A percentile compares a stretch with the other conserved stretches of the same genome.
Conservation (phyloP, 2,329 filamentous ascomycete species). For the Rutstroemia sp. region DNA sequence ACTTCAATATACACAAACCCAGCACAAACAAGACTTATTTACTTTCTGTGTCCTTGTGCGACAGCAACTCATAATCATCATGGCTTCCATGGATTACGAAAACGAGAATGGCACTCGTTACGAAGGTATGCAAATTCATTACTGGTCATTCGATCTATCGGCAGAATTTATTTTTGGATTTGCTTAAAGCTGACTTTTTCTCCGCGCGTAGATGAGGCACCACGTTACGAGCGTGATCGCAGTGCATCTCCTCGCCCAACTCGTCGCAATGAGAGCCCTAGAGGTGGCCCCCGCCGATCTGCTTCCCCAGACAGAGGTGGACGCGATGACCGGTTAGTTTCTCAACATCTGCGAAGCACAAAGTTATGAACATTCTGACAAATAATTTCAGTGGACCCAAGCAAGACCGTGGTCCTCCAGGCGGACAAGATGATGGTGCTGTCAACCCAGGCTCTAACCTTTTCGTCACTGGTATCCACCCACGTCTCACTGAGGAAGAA, state of each 20-base stretch:
- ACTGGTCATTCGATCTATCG: not conserved
- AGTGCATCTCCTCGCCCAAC: constrained; percentile 56
- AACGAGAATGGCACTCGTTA: constrained; percentile 58
- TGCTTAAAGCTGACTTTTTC: constrained; percentile 10
- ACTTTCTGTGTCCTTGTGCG: constrained; percentile 2
- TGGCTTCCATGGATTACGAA: constrained; percentile 64
- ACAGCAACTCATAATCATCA: constrained; percentile 19
- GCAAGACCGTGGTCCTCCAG: constrained; percentile 39
- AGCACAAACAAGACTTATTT: not conserved
- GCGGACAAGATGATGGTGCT: constrained; percentile 64
- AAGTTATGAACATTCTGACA: constrained; percentile 6
- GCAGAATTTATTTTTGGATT: constrained; percentile 6
- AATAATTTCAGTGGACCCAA: constrained; percentile 38
- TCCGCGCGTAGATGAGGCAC: constrained; percentile 47
- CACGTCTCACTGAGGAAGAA: constrained; percentile 80
- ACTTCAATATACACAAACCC: no score
- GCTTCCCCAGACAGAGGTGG: constrained; percentile 49
- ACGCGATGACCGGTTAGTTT: constrained; percentile 39
- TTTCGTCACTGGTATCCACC: constrained; percentile 97
- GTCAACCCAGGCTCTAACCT: constrained; percentile 95
- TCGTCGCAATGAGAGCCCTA: constrained; percentile 46
- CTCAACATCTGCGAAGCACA: not conserved
- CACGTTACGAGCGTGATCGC: constrained; percentile 60
- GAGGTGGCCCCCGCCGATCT: constrained; percentile 55
- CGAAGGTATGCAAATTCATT: constrained; percentile 43